Conservation (phyloP, 208 protist genomes). For the Entamoeba dispar region DNA sequence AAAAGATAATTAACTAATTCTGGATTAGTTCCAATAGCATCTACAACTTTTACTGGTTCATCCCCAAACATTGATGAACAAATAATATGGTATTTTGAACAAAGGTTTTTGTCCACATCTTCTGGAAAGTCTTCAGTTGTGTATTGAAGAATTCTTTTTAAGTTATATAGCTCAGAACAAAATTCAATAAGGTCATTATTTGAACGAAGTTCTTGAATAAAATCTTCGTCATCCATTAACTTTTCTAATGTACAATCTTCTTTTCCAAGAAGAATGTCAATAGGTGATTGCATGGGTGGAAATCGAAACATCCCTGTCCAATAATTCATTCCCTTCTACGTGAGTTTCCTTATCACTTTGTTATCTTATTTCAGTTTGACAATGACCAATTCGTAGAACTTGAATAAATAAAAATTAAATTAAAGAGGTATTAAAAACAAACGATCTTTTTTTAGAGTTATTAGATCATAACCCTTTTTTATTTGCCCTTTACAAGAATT, state of each 20-base stretch:
- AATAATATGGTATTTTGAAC: neutral
- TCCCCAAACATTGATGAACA: neutral
- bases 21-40: neutral
- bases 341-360: no score
- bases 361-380: no score
- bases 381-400: no score
- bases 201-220: neutral
- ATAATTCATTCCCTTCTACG: neutral
- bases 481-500: no score
- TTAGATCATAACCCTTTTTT: no score
- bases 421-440: no score
- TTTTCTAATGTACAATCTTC: neutral
- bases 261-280: neutral
- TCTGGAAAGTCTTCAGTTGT: neutral
- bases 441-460: no score
- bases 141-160: neutral
- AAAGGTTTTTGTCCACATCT: neutral
- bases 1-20: neutral
- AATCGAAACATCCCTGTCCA: neutral
- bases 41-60: neutral
- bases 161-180: neutral
- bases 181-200: neutral
- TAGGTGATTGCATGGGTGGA: neutral
- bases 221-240: neutral
- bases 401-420: no score